Evolutionary conservation across 2,329 filamentous ascomycete genomes (phyloP).

Genomic region (Knoxdaviesia proteae): DNA sequence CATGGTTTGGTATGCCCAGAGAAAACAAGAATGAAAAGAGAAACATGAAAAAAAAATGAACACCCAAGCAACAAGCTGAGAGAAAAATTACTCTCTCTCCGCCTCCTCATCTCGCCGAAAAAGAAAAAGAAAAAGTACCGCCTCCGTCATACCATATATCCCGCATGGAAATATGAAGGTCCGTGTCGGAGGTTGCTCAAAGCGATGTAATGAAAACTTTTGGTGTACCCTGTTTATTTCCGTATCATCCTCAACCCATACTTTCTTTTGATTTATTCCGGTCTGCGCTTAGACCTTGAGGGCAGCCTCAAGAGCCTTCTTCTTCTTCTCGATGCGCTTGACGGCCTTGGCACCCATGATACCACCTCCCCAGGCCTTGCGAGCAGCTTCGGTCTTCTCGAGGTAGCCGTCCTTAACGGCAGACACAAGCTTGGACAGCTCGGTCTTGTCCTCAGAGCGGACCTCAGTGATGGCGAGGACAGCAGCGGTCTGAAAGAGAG

Average conservation of each 20-base stretch:
- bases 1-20: too few species aligned
- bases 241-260: conserved; percentile 3
- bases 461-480: conserved; percentile 93
- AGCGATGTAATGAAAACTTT: conserved; percentile 2
- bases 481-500: conserved; percentile 61
- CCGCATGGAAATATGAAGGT: too few species aligned
- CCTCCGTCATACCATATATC: too few species aligned
- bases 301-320: conserved; percentile 80
- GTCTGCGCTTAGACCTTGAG: conserved; percentile 71
- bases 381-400: conserved; percentile 81
- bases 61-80: neutral
- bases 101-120: neutral
- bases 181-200: neutral
- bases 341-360: conserved; percentile 96
- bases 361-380: conserved; percentile 96
- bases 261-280: conserved; percentile 3
- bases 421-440: conserved; percentile 90
- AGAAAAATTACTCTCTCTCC: neutral
- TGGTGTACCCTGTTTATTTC: conserved; percentile 2
- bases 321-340: conserved; percentile 59
- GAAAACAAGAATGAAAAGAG: neutral
- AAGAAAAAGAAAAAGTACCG: too few species aligned
- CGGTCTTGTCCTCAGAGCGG: conserved; percentile 92
- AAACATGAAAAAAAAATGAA: neutral
- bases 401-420: conserved; percentile 96